These are phyloP conservation scores for Thielaviopsis populi DNA, from an alignment of 2,329 filamentous ascomycete genomes.

Conservation along the genomic window DNA sequence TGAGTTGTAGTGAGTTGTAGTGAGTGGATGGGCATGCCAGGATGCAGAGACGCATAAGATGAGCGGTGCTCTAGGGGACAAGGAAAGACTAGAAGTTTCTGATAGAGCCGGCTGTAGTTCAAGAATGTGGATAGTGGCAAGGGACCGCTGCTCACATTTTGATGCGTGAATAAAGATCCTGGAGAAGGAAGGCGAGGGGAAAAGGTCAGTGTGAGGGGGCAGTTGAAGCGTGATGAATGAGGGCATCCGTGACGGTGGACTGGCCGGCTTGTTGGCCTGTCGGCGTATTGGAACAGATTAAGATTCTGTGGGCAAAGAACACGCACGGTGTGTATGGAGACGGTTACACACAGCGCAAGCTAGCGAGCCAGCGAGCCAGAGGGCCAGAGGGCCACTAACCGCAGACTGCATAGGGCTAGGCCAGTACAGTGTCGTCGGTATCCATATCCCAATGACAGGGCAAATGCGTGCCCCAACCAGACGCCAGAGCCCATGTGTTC, in stretches of 20 bases:
- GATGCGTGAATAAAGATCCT: not conserved
- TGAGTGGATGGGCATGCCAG: not conserved
- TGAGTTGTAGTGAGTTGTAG: too few species aligned
- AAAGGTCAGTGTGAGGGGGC: not conserved
- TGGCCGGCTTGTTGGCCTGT: not conserved
- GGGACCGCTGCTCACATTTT: not conserved
- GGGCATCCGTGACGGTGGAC: not conserved
- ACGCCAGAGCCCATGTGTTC: not conserved
- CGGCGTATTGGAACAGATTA: too few species aligned
- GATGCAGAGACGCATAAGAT: not conserved
- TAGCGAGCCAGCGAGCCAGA: too few species aligned
- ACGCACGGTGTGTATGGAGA: not conserved
- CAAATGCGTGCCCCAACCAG: not conserved
- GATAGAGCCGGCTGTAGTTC: not conserved
- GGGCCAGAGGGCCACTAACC: too few species aligned
- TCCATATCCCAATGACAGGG: not conserved
- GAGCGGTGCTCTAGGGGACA: not conserved
- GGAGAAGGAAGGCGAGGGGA: not conserved
- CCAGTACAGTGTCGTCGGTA: too few species aligned
- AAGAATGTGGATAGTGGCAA: not conserved
- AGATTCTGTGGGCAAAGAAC: not conserved
- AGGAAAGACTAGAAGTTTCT: not conserved
- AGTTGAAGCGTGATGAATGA: not conserved
- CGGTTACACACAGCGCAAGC: not conserved
- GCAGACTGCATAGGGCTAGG: too few species aligned